phyloP scores from a whole-genome alignment of 352 stramenopile species.

The Phytopythium cucurbitacearum region DNA sequence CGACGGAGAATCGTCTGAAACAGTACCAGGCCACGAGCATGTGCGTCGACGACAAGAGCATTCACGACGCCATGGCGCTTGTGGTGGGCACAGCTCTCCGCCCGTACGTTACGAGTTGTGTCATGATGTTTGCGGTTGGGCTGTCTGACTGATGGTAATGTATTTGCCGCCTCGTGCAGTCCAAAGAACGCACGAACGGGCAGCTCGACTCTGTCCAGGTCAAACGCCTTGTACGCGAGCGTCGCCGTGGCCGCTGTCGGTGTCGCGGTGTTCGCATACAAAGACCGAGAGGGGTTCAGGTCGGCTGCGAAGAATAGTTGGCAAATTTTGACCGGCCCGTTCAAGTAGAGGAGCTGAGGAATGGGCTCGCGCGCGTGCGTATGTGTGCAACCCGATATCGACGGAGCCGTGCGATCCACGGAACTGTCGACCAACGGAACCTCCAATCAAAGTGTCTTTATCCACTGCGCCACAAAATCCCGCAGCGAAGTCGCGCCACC shows the following conservation, averaged over 20 bases:
- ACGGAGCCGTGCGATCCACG: too few species aligned
- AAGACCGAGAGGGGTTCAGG: too few species aligned
- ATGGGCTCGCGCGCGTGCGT: too few species aligned
- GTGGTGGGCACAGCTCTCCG: constrained; percentile 45
- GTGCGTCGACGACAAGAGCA: constrained; percentile 31
- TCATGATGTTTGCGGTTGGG: neutral
- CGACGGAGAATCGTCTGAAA: constrained; percentile 50
- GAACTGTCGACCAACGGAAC: too few species aligned
- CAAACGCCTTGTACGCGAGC: constrained; percentile 10
- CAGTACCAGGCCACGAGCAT: constrained; percentile 37
- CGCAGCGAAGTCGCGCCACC: too few species aligned
- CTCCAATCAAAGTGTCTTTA: too few species aligned
- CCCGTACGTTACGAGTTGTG: constrained; percentile 29
- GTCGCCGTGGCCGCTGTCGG: constrained; percentile 9
- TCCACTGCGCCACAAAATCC: too few species aligned
- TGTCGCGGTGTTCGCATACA: constrained; percentile 15
- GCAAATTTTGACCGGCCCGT: too few species aligned
- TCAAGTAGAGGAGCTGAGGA: too few species aligned
- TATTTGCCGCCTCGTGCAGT: constrained; percentile 11
- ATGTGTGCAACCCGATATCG: too few species aligned
- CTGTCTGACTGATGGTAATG: neutral
- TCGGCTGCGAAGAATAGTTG: too few species aligned
- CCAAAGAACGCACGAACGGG: constrained; percentile 40
- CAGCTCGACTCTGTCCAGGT: constrained; percentile 17
- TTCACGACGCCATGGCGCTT: constrained; percentile 29